Evolutionary conservation across 208 protist species (phyloP).

Genomic region (Leishmania aethiopica): DNA sequence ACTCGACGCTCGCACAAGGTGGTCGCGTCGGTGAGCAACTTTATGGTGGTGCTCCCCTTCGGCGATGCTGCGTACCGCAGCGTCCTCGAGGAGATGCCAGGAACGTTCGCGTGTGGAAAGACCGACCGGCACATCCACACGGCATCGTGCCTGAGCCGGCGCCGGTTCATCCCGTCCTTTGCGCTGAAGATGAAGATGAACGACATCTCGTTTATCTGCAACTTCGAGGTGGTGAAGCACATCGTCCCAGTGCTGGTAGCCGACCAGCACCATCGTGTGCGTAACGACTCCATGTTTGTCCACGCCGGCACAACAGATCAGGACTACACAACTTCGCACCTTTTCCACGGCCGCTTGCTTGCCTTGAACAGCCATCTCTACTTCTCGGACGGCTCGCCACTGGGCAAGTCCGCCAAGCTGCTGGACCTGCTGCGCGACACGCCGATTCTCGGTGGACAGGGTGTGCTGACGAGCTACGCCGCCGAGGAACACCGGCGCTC

Average conservation of each 20-base stretch:
- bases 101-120: slow-evolving; percentile 53
- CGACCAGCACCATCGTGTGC: neutral
- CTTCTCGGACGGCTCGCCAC: slow-evolving; percentile 66
- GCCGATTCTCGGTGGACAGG: slow-evolving; percentile 69
- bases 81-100: slow-evolving; percentile 65
- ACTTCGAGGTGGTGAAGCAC: slow-evolving; percentile 35
- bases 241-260: slow-evolving; percentile 16
- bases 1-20: slow-evolving; percentile 49
- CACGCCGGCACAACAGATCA: slow-evolving; percentile 12
- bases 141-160: slow-evolving; percentile 55
- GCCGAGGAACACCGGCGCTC: slow-evolving; percentile 43
- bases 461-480: slow-evolving; percentile 63
- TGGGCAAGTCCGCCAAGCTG: slow-evolving; percentile 29
- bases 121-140: slow-evolving; percentile 45
- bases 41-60: slow-evolving; percentile 82
- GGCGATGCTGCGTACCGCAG: slow-evolving; percentile 81
- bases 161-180: slow-evolving; percentile 73
- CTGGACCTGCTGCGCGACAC: slow-evolving; percentile 41
- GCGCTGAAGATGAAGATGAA: slow-evolving; percentile 76
- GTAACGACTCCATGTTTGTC: slow-evolving; percentile 8
- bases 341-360: slow-evolving; percentile 56
- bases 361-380: slow-evolving; percentile 63
- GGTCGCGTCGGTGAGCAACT: slow-evolving; percentile 61
- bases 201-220: slow-evolving; percentile 57
- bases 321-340: slow-evolving; percentile 23